These are phyloP conservation scores for Aspergillus viridinutans DNA, from an alignment of 2,329 filamentous ascomycete genomes.

Conservation along the genomic window DNA sequence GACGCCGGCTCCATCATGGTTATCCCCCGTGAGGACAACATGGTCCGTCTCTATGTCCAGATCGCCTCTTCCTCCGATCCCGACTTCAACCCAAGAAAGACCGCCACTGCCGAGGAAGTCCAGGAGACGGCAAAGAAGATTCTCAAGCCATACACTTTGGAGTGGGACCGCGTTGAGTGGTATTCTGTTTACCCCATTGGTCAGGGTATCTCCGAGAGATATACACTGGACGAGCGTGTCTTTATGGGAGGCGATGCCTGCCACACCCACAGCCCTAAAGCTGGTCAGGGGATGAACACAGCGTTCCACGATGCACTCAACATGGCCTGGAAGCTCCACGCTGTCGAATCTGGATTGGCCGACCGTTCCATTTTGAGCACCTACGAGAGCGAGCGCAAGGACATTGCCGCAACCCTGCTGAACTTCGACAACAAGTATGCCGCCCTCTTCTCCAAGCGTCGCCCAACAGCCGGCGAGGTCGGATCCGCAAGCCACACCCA, in stretches of 20 bases:
- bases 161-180: constrained; percentile 64
- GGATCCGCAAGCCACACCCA: constrained; percentile 55
- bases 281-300: constrained; percentile 62
- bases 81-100: constrained; percentile 59
- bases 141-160: constrained; percentile 55
- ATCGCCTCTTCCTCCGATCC: constrained; percentile 59
- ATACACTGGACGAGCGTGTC: constrained; percentile 60
- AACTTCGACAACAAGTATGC: constrained; percentile 87
- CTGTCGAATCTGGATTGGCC: constrained; percentile 79
- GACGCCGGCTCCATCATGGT: constrained; percentile 62
- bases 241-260: constrained; percentile 64
- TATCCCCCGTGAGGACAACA: constrained; percentile 50
- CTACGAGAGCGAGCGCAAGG: constrained; percentile 81
- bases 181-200: constrained; percentile 64
- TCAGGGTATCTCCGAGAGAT: constrained; percentile 61
- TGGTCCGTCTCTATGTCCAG: constrained; percentile 51
- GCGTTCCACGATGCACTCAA: constrained; percentile 68
- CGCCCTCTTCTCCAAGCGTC: constrained; percentile 78
- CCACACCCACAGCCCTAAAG: constrained; percentile 62
- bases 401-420: constrained; percentile 77
- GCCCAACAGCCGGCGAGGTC: constrained; percentile 69
- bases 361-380: constrained; percentile 70
- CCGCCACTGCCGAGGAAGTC: constrained; percentile 56
- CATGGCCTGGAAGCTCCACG: constrained; percentile 92
- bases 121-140: constrained; percentile 56